Conservation (phyloP, 1,139 yeast genomes). For the Yueomyces sp. region DNA sequence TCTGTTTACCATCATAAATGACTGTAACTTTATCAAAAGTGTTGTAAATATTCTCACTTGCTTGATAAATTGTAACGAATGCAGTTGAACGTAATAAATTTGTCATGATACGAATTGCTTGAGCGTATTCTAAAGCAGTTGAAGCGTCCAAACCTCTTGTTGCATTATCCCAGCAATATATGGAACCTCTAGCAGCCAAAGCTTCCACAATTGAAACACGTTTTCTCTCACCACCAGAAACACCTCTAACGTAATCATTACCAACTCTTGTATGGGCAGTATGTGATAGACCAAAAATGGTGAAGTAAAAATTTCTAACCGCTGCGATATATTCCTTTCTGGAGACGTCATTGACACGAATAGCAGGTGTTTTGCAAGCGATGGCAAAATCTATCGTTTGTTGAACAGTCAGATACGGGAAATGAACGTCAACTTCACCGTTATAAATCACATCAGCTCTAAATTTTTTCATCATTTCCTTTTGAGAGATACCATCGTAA, state of each 20-base stretch:
- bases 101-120: conserved; percentile 55
- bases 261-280: conserved; percentile 60
- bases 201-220: conserved; percentile 67
- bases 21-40: conserved; percentile 51
- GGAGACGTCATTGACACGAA: conserved; percentile 46
- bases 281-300: conserved; percentile 59
- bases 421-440: conserved; percentile 61
- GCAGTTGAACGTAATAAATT: conserved; percentile 46
- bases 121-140: conserved; percentile 62
- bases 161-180: conserved; percentile 67
- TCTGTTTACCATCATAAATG: conserved; percentile 58
- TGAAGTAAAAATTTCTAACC: conserved; percentile 56
- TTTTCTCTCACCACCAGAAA: conserved; percentile 76
- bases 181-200: conserved; percentile 31
- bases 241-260: conserved; percentile 58
- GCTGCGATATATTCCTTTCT: conserved; percentile 49
- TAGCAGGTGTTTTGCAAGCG: conserved; percentile 52
- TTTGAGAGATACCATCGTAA: conserved; percentile 38
- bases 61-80: conserved; percentile 71
- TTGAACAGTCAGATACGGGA: conserved; percentile 63
- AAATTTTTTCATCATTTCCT: conserved; percentile 37
- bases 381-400: conserved; percentile 51
- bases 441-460: conserved; percentile 64
- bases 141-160: conserved; percentile 69
- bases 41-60: conserved; percentile 66